Base-by-base conservation (phyloP, 306 rosid genomes). In the Begonia peltatifolia region DNA sequence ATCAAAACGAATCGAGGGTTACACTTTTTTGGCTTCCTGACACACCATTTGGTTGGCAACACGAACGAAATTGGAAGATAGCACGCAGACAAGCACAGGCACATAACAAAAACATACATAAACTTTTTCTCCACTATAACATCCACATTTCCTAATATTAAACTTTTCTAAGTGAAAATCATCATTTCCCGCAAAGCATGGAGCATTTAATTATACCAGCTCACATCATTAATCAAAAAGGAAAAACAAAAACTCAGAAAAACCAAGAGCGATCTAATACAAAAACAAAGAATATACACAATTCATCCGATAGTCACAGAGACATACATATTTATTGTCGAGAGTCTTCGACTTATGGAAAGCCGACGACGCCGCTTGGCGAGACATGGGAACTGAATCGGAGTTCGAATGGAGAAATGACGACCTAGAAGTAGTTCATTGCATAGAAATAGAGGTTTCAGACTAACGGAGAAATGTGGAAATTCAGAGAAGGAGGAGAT, bases 311-410 rank as follows among this genome's bases (percentile, higher is more conserved):
- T 12, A 2, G 22, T 13, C 52, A 15, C 70, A 18, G 14, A 44
- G 2, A 44, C 76, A 62, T 70, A 82, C 99, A 56, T 92, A 92
- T 92, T 92, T 92, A 47, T 92, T 86, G 73, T 83, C 99, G 59
- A 92, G 99, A 12, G 99, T 92, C 81, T 92, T 92, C 51, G 90
- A 72, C 74, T 92, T 86, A 63, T 73, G 80, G 70, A 81, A 80
- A 15, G 94, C 96, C 49, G 94, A 8, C 63, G 82, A 41, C 46
- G 93, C 63, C 44, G 78, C 17, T 60, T 79, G 93, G 58, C 99
- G 94, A 52, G 99, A 83, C 99, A 92, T 92, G 41, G 62, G 74
- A 46, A 61, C 60, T 14, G 35, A 60, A 60, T 50, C 18, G 41
- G 49, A 25, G 49, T 41, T 14, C 56, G 50, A 38, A 17, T 17